Evolutionary conservation across 2,329 filamentous ascomycete species (phyloP).

Genomic region (Exutisphaerella laricina): DNA sequence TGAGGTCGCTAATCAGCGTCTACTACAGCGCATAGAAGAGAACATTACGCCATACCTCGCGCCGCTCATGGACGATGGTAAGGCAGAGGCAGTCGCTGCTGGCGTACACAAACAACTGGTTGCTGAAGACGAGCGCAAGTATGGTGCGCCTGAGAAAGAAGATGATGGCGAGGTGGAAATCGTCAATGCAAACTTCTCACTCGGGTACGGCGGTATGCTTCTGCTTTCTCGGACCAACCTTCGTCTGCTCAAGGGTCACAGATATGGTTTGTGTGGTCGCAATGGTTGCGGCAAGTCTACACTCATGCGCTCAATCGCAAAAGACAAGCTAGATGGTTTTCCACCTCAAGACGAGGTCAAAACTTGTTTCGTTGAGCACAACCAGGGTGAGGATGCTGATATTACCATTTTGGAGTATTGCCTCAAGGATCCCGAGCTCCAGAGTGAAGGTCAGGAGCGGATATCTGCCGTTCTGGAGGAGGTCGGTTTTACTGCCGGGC

Average conservation of each 20-base stretch:
- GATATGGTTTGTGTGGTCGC: slow-evolving; percentile 92
- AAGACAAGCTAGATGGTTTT: slow-evolving; percentile 95
- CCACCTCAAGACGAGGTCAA: slow-evolving; percentile 85
- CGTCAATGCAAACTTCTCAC: slow-evolving; percentile 94
- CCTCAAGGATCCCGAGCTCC: slow-evolving; percentile 79
- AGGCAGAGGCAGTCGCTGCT: slow-evolving; percentile 61
- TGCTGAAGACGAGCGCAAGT: slow-evolving; percentile 81
- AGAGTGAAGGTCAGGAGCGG: slow-evolving; percentile 68
- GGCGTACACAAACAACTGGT: slow-evolving; percentile 73
- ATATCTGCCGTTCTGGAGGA: slow-evolving; percentile 80
- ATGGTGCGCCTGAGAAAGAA: slow-evolving; percentile 75
- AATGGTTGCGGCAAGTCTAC: slow-evolving; percentile 99
- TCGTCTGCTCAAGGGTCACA: slow-evolving; percentile 88
- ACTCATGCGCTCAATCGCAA: slow-evolving; percentile 92
- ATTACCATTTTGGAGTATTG: slow-evolving; percentile 94
- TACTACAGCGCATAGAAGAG: slow-evolving; percentile 64
- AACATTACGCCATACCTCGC: slow-evolving; percentile 71
- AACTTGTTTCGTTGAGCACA: slow-evolving; percentile 98
- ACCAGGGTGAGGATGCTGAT: slow-evolving; percentile 95
- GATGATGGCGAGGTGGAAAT: slow-evolving; percentile 93
- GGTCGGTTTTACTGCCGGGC: slow-evolving; percentile 88
- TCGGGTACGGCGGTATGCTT: slow-evolving; percentile 97
- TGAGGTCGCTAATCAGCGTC: slow-evolving; percentile 80
- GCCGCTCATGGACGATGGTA: slow-evolving; percentile 58
- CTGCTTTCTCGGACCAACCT: slow-evolving; percentile 94